These are phyloP conservation scores for Candida cerambycidarum DNA, from an alignment of 805 yeast genomes.

Conservation along the genomic window DNA sequence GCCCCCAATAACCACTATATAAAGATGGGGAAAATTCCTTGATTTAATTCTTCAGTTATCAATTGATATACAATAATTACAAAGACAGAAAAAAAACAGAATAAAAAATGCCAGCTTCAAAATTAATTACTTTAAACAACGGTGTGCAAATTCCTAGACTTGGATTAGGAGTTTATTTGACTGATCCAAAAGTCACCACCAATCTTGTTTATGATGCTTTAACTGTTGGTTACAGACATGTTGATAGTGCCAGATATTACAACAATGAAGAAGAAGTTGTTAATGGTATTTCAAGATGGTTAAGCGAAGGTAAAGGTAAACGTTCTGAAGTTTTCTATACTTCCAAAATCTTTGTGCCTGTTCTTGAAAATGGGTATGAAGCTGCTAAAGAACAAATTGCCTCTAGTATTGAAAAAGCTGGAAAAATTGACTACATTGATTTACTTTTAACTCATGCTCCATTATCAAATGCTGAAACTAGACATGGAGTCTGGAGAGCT, in stretches of 20 bases:
- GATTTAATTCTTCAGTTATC: no score
- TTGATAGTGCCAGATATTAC: constrained; percentile 73
- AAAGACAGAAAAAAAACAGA: no score
- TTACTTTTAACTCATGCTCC: constrained; percentile 60
- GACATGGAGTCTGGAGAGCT: constrained; percentile 67
- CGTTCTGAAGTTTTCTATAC: constrained; percentile 36
- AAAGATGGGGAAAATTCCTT: no score
- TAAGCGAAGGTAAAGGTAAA: constrained; percentile 11
- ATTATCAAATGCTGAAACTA: constrained; percentile 5
- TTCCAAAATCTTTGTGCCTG: constrained; percentile 26
- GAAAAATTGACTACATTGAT: constrained; percentile 38
- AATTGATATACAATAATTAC: no score
- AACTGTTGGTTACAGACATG: constrained; percentile 66
- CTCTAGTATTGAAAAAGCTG: constrained; percentile 28
- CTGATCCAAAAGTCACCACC: constrained; percentile 5
- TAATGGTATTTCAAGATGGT: constrained; percentile 52
- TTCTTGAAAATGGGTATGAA: constrained; percentile 36
- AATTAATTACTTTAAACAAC: constrained; percentile 5
- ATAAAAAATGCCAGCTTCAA: constrained; percentile 12
- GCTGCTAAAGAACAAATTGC: constrained; percentile 20
- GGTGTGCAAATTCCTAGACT: constrained; percentile 10
- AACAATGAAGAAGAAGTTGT: constrained; percentile 62
- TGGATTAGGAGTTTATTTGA: constrained; percentile 14
- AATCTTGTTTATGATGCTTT: constrained; percentile 43
- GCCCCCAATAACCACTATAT: no score